Base-by-base conservation (phyloP, 2,329 filamentous ascomycete genomes). In the Cylindrodendrum hubeiense region DNA sequence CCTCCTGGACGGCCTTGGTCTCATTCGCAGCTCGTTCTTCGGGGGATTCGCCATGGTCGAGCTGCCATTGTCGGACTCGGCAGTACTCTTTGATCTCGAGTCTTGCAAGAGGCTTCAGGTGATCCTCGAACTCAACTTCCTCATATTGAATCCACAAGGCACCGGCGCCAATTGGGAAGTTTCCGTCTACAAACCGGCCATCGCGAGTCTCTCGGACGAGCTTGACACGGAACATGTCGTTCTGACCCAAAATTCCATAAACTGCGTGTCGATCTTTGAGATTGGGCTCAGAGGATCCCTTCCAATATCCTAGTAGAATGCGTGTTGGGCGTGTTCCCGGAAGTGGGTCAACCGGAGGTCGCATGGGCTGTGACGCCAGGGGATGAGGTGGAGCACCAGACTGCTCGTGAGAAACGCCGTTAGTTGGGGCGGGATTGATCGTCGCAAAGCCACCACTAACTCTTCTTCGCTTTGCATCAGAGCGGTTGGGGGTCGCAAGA, bases 161-260 rank as follows among this genome's bases (percentile, higher is more conserved):
- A 13, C 89, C 89, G 2, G 88, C 85, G 1, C 88, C 88, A 2
- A 77, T 76, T 0, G 89, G 89, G 59, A 89, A 90, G 74, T 90
- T 90, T 37, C 87, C 88, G 33, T 86, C 81, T 1, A 89, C 79
- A 30, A 82, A 84, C 0, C 86, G 84, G 3, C 89, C 89, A 70
- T 90, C 88, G 3, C 88, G 84, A 0, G 88, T 90, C 70, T 89
- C 83, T 6, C 86, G 81, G 1, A 88, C 84, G 0, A 91, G 81
- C 74, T 90, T 90, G 58, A 90, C 87, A 0, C 89, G 81, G 73
- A 91, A 90, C 84, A 89, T 90, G 67, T 90, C 88, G 60, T 89
- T 89, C 19, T 84, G 84, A 1, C 87, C 87, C 0, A 91, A 77
- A 12, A 91, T 89, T 4, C 89, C 89, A 58, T 87, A 88, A 0